phyloP scores from a whole-genome alignment of 331 rosid genomes.

The Erythrophleum ivorense region DNA sequence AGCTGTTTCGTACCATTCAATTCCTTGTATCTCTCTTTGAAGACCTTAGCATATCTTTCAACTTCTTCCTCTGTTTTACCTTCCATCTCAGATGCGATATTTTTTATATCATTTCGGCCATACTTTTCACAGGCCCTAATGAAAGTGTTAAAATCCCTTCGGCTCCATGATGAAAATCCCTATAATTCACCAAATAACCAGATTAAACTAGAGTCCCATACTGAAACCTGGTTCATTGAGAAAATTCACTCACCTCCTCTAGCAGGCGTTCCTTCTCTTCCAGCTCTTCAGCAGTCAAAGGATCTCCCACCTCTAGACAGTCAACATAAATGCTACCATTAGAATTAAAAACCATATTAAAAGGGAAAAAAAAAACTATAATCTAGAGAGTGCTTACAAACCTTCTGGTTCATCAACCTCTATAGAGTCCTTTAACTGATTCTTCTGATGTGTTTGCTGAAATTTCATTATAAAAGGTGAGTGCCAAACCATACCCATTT shows the following conservation, averaged over 20 bases:
- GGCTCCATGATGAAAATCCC: constrained; percentile 99
- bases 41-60: constrained; percentile 93
- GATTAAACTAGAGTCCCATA: constrained; percentile 22
- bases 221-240: constrained; percentile 28
- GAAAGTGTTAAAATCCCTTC: constrained; percentile 96
- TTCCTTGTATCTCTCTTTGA: constrained; percentile 97
- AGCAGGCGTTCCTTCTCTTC: constrained; percentile 94
- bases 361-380: neutral
- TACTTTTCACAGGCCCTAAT: constrained; percentile 98
- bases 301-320: constrained; percentile 82
- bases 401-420: constrained; percentile 99
- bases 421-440: constrained; percentile 87
- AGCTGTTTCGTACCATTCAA: constrained; percentile 72
- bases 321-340: constrained; percentile 42
- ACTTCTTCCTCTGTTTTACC: constrained; percentile 98
- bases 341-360: constrained; percentile 4
- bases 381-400: constrained; percentile 36
- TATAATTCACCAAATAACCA: constrained; percentile 47
- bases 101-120: constrained; percentile 83
- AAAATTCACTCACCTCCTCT: constrained; percentile 63
- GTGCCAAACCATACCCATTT: constrained; percentile 12
- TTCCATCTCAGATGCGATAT: constrained; percentile 96
- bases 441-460: constrained; percentile 98
- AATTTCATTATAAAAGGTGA: constrained; percentile 30
- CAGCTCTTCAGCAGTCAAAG: constrained; percentile 92